phyloP scores from a whole-genome alignment of 1,284 basidiomycete species.

The Cryptococcus floricola region DNA sequence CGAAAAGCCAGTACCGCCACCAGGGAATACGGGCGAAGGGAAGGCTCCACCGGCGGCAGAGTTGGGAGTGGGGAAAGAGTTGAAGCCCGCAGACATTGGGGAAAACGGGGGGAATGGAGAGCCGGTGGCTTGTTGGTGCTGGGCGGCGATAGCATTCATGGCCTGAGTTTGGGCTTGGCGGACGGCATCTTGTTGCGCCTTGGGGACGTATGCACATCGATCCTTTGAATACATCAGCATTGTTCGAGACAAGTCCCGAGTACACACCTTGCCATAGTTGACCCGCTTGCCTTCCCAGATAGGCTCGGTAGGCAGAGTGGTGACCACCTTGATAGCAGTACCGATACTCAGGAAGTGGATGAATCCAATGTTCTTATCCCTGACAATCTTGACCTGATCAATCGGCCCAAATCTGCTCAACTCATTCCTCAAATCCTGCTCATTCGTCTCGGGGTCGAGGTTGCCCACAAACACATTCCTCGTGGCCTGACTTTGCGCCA shows the following conservation, averaged over 20 bases:
- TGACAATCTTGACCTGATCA: constrained; percentile 95
- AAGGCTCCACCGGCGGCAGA: constrained; percentile 4
- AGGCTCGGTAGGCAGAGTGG: constrained; percentile 79
- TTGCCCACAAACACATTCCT: constrained; percentile 92
- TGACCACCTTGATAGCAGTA: constrained; percentile 88
- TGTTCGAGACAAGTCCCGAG: constrained; percentile 9
- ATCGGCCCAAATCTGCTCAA: constrained; percentile 83
- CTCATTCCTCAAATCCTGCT: constrained; percentile 83
- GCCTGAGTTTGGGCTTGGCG: constrained; percentile 56
- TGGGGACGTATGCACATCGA: constrained; percentile 76
- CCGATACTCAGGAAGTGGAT: constrained; percentile 93
- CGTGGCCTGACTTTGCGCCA: constrained; percentile 83
- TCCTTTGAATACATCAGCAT: constrained; percentile 44
- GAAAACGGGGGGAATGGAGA: constrained; percentile 37
- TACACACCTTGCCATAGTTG: constrained; percentile 78
- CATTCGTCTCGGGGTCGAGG: constrained; percentile 78
- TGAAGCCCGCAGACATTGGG: constrained; percentile 28
- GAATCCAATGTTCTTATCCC: constrained; percentile 96
- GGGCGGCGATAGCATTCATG: constrained; percentile 51
- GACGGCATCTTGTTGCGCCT: constrained; percentile 51
- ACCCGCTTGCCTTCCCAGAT: constrained; percentile 91
- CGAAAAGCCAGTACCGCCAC: constrained; percentile 6
- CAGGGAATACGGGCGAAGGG: constrained; percentile 17
- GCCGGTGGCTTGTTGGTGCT: constrained; percentile 37
- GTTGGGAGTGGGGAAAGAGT: constrained; percentile 20